phyloP scores from a whole-genome alignment of 306 rosid genomes.

The Cicer cuneatum region DNA sequence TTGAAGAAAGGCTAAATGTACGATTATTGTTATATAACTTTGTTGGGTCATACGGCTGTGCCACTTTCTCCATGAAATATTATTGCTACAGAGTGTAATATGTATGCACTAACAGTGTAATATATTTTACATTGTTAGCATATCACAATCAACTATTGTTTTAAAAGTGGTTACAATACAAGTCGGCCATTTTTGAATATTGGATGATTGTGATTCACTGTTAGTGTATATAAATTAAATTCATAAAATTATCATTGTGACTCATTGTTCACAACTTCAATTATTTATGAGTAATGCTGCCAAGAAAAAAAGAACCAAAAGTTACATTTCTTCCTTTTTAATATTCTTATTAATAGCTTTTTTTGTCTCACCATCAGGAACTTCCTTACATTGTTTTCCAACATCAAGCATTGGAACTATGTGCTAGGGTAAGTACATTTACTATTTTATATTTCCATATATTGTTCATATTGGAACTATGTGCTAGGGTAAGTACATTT shows the following conservation, averaged over 20 bases:
- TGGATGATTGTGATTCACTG: too few relatives aligned
- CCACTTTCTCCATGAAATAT: constrained; percentile 3
- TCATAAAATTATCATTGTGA: background rate
- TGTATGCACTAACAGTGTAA: too few relatives aligned
- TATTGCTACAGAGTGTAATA: background rate
- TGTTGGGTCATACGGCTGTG: background rate
- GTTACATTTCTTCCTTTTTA: constrained; percentile 38
- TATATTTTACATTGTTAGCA: too few relatives aligned
- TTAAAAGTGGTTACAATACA: too few relatives aligned
- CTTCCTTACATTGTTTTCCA: constrained; percentile 76
- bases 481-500: constrained; percentile 86
- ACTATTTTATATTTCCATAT: constrained; percentile 6
- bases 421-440: constrained; percentile 86
- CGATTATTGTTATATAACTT: constrained; percentile 43
- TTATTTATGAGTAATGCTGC: background rate
- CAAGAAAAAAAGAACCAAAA: constrained; percentile 23
- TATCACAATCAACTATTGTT: too few relatives aligned
- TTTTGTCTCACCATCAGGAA: constrained; percentile 52
- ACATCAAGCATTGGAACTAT: constrained; percentile 81
- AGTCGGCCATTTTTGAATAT: too few relatives aligned
- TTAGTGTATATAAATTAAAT: too few relatives aligned
- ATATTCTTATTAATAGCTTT: constrained; percentile 24
- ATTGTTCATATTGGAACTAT: constrained; percentile 64
- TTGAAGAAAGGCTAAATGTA: constrained; percentile 76
- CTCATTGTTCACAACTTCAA: background rate